Evolutionary conservation across 768 basidiomycete species (phyloP).

Genomic region (Suillus decipiens): DNA sequence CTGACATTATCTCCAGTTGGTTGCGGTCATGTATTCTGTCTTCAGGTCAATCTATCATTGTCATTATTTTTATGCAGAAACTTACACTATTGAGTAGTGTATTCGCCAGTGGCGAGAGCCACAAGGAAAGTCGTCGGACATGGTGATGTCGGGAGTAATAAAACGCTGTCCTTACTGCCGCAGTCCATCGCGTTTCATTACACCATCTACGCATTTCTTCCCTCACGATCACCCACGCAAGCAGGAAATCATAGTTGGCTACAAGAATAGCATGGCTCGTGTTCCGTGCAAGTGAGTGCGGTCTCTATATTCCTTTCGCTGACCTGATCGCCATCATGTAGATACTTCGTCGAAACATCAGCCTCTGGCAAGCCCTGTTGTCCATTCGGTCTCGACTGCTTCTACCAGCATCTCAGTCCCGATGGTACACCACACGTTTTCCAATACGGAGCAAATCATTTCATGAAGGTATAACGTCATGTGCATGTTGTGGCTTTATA

Average conservation of each 20-base stretch:
- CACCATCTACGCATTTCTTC: conserved; percentile 72
- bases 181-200: conserved; percentile 62
- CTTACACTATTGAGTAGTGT: conserved; percentile 47
- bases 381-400: conserved; percentile 81
- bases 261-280: conserved; percentile 73
- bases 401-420: conserved; percentile 68
- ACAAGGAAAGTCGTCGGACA: conserved; percentile 50
- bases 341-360: conserved; percentile 63
- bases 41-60: conserved; percentile 46
- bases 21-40: conserved; percentile 80
- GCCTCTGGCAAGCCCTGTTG: conserved; percentile 53
- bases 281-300: conserved; percentile 63
- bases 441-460: conserved; percentile 51
- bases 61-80: conserved; percentile 3
- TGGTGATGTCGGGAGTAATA: conserved; percentile 56
- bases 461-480: conserved; percentile 48
- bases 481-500: conserved; percentile 37
- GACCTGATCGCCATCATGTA: conserved; percentile 25
- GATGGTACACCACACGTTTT: conserved; percentile 68
- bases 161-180: conserved; percentile 85
- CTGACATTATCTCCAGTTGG: conserved; percentile 44
- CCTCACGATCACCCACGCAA: conserved; percentile 56
- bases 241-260: conserved; percentile 48
- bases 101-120: conserved; percentile 78
- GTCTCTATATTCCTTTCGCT: not conserved